Conservation (phyloP, 345 rosid genomes). For the Salix arbutifolia region DNA sequence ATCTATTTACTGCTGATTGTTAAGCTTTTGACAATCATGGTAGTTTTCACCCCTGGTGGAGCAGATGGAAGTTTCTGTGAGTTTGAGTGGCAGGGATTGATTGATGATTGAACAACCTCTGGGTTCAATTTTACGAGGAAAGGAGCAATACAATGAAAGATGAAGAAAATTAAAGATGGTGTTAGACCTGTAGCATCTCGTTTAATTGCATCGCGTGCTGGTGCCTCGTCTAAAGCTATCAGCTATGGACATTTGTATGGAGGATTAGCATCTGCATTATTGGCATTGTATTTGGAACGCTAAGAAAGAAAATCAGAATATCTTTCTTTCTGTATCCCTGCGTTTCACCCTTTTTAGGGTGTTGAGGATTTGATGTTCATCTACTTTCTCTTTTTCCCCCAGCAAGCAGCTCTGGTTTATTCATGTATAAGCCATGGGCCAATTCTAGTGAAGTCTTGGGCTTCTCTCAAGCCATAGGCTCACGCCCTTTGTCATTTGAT, state of each 20-base stretch:
- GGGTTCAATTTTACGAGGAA: background rate
- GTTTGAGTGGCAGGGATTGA: background rate
- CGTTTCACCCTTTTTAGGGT: background rate
- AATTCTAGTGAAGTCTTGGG: background rate
- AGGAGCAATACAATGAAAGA: background rate
- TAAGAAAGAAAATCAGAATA: too few relatives aligned
- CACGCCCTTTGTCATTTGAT: background rate
- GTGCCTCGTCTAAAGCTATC: background rate
- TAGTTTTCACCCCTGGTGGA: background rate
- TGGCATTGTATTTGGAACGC: background rate
- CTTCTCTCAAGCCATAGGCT: background rate
- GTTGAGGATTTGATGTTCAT: background rate
- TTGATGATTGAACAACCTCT: background rate
- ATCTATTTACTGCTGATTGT: background rate
- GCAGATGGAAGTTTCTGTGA: background rate
- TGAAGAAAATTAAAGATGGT: background rate
- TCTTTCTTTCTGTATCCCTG: background rate
- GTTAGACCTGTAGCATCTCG: background rate
- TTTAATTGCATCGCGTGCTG: background rate
- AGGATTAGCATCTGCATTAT: background rate
- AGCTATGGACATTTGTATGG: background rate
- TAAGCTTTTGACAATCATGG: background rate
- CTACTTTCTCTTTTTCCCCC: background rate
- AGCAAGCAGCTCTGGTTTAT: background rate
- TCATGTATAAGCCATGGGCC: background rate